phyloP scores from a whole-genome alignment of 2,329 filamentous ascomycete genomes.

The Bisporella sp. region DNA sequence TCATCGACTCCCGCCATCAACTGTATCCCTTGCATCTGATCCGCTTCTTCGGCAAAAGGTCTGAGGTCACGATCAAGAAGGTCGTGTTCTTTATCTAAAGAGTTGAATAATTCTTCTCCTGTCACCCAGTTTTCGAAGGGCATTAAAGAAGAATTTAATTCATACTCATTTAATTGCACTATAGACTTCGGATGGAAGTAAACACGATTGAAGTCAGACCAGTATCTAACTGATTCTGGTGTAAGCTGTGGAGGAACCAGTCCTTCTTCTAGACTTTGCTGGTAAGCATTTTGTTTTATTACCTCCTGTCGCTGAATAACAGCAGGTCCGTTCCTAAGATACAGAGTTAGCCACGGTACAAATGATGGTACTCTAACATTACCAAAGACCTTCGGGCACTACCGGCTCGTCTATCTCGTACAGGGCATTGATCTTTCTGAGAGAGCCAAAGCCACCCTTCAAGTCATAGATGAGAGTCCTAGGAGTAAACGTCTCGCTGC shows the following conservation, averaged over 20 bases:
- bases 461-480: slow-evolving; percentile 90
- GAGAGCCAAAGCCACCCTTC: slow-evolving; percentile 84
- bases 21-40: slow-evolving; percentile 85
- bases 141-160: slow-evolving; percentile 70
- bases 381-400: slow-evolving; percentile 32
- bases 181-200: slow-evolving; percentile 87
- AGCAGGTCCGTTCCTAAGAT: slow-evolving; percentile 54
- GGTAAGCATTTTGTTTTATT: slow-evolving; percentile 69
- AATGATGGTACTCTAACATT: slow-evolving; percentile 6
- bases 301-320: slow-evolving; percentile 61
- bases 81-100: slow-evolving; percentile 73
- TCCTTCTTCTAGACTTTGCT: slow-evolving; percentile 70
- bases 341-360: no score
- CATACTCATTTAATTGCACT: slow-evolving; percentile 80
- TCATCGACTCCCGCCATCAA: slow-evolving; percentile 66
- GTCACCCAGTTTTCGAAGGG: slow-evolving; percentile 73
- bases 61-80: slow-evolving; percentile 85
- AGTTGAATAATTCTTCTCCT: slow-evolving; percentile 69
- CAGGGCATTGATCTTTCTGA: slow-evolving; percentile 81
- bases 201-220: slow-evolving; percentile 92
- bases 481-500: slow-evolving; percentile 85
- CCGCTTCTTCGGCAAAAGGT: slow-evolving; percentile 86
- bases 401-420: slow-evolving; percentile 44
- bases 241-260: slow-evolving; percentile 55
- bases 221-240: slow-evolving; percentile 74